Evolutionary conservation across 805 yeast species (phyloP).

Genomic region (Torulaspora indica): DNA sequence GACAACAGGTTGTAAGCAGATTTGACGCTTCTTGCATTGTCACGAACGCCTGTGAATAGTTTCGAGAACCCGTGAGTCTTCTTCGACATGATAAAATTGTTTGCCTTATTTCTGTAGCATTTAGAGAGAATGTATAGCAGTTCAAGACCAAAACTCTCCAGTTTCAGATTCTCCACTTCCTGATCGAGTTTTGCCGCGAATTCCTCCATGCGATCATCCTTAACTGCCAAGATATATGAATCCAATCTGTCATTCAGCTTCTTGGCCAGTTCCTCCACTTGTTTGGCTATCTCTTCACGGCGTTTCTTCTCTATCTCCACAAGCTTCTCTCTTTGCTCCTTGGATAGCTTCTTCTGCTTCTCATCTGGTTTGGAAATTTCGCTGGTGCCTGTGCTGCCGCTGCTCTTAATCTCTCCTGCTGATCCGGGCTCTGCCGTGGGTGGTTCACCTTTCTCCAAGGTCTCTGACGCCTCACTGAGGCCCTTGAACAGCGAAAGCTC

Average conservation of each 20-base stretch:
- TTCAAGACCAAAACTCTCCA: conserved; percentile 94
- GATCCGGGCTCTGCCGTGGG: conserved; percentile 12
- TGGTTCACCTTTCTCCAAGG: conserved; percentile 33
- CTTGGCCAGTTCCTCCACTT: conserved; percentile 48
- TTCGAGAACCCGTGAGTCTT: conserved; percentile 85
- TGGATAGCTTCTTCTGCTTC: conserved; percentile 27
- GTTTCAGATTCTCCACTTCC: conserved; percentile 76
- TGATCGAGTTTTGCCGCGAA: conserved; percentile 49
- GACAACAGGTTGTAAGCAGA: conserved; percentile 79
- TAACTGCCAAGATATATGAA: conserved; percentile 42
- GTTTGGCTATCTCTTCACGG: conserved; percentile 44
- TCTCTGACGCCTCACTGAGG: conserved; percentile 52
- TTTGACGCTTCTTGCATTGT: conserved; percentile 76
- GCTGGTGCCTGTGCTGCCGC: conserved; percentile 8
- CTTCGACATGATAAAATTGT: conserved; percentile 65
- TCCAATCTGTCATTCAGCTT: conserved; percentile 48
- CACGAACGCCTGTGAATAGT: conserved; percentile 72
- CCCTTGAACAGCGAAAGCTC: conserved; percentile 67
- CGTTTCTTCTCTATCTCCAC: conserved; percentile 50
- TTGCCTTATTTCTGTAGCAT: conserved; percentile 70
- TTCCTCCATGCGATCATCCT: conserved; percentile 44
- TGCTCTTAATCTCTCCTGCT: conserved; percentile 4
- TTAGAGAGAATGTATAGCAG: conserved; percentile 77
- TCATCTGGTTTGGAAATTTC: conserved; percentile 38
- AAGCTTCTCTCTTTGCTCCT: conserved; percentile 48